Conservation (phyloP, 768 basidiomycete genomes). For the Macrocybe gigantea region DNA sequence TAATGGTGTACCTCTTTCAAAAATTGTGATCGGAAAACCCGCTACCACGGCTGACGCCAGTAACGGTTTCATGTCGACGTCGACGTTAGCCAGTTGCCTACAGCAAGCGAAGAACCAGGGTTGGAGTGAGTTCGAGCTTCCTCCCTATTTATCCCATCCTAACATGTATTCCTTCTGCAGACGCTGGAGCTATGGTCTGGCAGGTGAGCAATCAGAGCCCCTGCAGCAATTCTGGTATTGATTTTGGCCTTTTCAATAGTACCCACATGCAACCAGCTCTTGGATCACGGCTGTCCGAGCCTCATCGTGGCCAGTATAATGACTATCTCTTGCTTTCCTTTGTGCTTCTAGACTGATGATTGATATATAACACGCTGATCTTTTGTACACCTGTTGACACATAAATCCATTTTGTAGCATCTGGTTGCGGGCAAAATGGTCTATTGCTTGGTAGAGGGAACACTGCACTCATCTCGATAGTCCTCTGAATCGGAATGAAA, state of each 20-base stretch:
- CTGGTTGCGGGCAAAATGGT: no score
- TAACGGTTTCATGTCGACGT: constrained; percentile 57
- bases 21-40: constrained; percentile 77
- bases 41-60: constrained; percentile 43
- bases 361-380: no score
- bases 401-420: no score
- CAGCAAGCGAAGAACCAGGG: constrained; percentile 52
- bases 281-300: constrained; percentile 29
- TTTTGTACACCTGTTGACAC: no score
- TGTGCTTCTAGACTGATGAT: no score
- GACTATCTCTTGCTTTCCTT: no score
- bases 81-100: constrained; percentile 54
- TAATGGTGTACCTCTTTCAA: constrained; percentile 50
- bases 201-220: constrained; percentile 17
- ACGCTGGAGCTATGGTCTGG: constrained; percentile 33
- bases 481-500: no score
- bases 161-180: constrained; percentile 11
- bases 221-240: not conserved
- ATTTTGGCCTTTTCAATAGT: constrained; percentile 11
- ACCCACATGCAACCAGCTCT: constrained; percentile 21
- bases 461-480: no score
- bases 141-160: constrained; percentile 1
- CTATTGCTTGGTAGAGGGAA: no score
- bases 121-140: constrained; percentile 50
- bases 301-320: constrained; percentile 26